Percentiles rank a stretch among this genome's conserved stretches.
Evolutionary conservation across 805 yeast species (phyloP).

Genomic region (Helenozyma rhizophorensis): DNA sequence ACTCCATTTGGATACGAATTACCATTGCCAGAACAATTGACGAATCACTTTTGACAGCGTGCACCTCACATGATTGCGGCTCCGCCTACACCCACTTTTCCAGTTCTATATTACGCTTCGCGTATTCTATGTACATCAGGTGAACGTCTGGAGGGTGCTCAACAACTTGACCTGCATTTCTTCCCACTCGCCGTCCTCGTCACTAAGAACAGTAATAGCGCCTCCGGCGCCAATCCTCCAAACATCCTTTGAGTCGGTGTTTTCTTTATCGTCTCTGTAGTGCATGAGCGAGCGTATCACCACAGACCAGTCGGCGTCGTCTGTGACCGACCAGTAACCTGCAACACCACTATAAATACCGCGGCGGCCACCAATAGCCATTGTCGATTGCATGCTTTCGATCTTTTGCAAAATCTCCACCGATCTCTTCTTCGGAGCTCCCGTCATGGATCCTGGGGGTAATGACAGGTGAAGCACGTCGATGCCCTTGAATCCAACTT

Average conservation of each 20-base stretch:
- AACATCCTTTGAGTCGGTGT: constrained; percentile 18
- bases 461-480: constrained; percentile 74
- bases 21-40: too few species aligned
- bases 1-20: too few species aligned
- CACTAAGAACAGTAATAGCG: constrained; percentile 87
- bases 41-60: too few species aligned
- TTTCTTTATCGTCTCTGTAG: constrained; percentile 47
- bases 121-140: constrained; percentile 4
- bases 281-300: constrained; percentile 79
- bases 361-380: constrained; percentile 44
- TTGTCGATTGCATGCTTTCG: constrained; percentile 41
- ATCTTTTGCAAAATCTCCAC: constrained; percentile 71
- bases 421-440: constrained; percentile 94
- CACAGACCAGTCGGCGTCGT: constrained; percentile 94
- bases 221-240: constrained; percentile 99
- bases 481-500: constrained; percentile 53
- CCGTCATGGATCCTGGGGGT: constrained; percentile 99
- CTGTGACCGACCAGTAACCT: constrained; percentile 90
- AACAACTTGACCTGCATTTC: constrained; percentile 82
- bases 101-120: too few species aligned
- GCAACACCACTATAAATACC: constrained; percentile 93
- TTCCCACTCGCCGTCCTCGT: constrained; percentile 81
- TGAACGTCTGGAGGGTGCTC: constrained; percentile 74
- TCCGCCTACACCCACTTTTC: too few species aligned
- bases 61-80: too few species aligned